Evolutionary conservation across 2,329 filamentous ascomycete species (phyloP).

Genomic region (Elsinoe ampelina): DNA sequence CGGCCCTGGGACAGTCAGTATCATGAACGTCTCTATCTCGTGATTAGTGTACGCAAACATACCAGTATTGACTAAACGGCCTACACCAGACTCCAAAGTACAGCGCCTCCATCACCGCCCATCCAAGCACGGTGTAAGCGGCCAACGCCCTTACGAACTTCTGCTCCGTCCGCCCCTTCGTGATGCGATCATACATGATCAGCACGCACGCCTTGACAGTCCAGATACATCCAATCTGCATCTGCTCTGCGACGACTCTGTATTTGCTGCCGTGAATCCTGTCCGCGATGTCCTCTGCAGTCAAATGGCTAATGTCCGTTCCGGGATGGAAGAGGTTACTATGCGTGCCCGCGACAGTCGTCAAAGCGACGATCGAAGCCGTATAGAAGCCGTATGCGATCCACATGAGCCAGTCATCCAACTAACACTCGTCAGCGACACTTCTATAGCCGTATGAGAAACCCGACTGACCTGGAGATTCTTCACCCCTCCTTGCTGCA

Average conservation of each 20-base stretch:
- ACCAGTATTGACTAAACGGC: constrained; percentile 32
- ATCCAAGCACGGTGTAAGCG: constrained; percentile 28
- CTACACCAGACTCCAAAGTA: constrained; percentile 34
- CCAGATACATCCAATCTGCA: constrained; percentile 31
- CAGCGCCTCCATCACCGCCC: constrained; percentile 32
- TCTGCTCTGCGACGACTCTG: constrained; percentile 32
- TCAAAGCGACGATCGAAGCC: constrained; percentile 40
- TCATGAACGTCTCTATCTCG: background rate
- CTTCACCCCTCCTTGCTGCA: constrained; percentile 21
- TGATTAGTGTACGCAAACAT: constrained; percentile 15
- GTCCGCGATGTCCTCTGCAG: constrained; percentile 19
- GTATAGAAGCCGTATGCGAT: constrained; percentile 43
- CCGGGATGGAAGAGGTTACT: constrained; percentile 38
- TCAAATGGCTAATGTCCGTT: constrained; percentile 36
- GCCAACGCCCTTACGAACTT: constrained; percentile 27
- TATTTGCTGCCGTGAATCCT: constrained; percentile 30
- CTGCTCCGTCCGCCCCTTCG: constrained; percentile 28
- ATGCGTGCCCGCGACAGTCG: constrained; percentile 32
- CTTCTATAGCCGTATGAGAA: too few relatives aligned
- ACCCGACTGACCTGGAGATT: constrained; percentile 34
- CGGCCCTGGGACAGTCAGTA: constrained; percentile 16
- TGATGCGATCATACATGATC: constrained; percentile 32
- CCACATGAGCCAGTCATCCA: constrained; percentile 50
- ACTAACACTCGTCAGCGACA: too few relatives aligned
- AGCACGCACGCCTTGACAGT: constrained; percentile 30